Conservation (phyloP, 176 grass and related monocot genomes). For the Tillandsia fasciculata region DNA sequence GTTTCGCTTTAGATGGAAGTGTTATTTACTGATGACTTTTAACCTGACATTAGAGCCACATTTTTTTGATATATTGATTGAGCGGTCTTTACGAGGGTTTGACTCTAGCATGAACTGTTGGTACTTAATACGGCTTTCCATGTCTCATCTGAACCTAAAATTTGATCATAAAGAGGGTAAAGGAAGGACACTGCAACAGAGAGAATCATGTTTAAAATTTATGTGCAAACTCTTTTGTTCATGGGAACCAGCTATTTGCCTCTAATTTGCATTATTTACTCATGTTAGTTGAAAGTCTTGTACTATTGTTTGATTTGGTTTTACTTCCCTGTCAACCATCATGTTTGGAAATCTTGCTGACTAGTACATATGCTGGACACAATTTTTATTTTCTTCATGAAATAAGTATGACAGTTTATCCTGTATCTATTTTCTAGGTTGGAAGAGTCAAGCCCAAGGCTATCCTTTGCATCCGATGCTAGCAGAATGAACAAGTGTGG, state of each 20-base stretch:
- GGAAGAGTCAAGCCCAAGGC: constrained; percentile 33
- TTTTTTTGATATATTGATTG: background rate
- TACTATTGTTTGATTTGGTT: background rate
- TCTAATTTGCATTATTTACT: background rate
- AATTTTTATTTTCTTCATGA: background rate
- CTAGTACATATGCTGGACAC: background rate
- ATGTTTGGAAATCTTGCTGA: background rate
- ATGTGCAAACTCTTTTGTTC: background rate
- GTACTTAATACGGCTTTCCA: background rate
- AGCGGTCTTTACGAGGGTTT: background rate
- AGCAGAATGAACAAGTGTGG: constrained; percentile 31
- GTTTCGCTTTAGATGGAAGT: no score
- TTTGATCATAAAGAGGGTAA: background rate
- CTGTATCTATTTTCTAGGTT: constrained; percentile 30
- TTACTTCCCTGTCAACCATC: background rate
- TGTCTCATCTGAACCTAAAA: background rate
- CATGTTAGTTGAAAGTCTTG: background rate
- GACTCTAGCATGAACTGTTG: background rate
- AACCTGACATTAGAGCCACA: background rate
- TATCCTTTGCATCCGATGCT: constrained; percentile 36
- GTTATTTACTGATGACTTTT: background rate
- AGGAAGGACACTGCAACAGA: background rate
- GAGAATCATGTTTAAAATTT: background rate
- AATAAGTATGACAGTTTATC: no score
- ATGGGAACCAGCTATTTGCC: background rate